phyloP scores from a whole-genome alignment of 164 flowering plant genomes.

The Vitis amurensis region DNA sequence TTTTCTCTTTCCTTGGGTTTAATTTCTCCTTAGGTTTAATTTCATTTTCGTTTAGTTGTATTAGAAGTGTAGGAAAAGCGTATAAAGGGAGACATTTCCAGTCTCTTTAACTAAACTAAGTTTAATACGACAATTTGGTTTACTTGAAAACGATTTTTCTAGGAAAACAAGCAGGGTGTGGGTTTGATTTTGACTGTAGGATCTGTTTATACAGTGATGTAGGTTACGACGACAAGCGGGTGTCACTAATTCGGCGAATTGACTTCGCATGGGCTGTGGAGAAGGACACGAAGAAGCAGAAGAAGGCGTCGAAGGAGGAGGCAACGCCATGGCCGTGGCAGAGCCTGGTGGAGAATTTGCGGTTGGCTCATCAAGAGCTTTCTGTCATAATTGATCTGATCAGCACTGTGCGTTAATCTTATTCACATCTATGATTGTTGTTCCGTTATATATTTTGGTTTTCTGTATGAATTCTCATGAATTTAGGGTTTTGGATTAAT shows the following conservation, averaged over 20 bases:
- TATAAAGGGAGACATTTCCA: not conserved
- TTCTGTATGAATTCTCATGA: not conserved
- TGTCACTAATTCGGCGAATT: constrained; percentile 70
- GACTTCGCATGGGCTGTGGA: constrained; percentile 90
- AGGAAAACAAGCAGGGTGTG: too few relatives aligned
- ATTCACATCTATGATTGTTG: not conserved
- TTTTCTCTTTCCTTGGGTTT: not conserved
- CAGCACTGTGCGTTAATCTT: constrained; percentile 52
- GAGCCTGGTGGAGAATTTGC: constrained; percentile 81
- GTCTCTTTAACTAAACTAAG: too few relatives aligned
- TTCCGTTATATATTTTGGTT: not conserved
- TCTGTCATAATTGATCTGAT: constrained; percentile 88
- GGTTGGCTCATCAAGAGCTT: constrained; percentile 89
- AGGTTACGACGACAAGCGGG: constrained; percentile 77
- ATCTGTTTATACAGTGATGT: constrained; percentile 50
- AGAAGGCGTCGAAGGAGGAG: constrained; percentile 56
- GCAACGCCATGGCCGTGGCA: constrained; percentile 80
- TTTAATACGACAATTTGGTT: too few relatives aligned
- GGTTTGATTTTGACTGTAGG: too few relatives aligned
- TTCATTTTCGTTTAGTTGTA: not conserved
- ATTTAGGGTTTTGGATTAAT: not conserved
- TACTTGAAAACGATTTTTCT: too few relatives aligned
- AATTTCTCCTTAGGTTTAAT: not conserved
- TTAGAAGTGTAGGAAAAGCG: not conserved
- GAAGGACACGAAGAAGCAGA: constrained; percentile 74